Evolutionary conservation across 2,329 filamentous ascomycete genomes (phyloP), one percentile per base, ranked within the genome.

Genomic region (Aspergillus aculeatinus): DNA sequence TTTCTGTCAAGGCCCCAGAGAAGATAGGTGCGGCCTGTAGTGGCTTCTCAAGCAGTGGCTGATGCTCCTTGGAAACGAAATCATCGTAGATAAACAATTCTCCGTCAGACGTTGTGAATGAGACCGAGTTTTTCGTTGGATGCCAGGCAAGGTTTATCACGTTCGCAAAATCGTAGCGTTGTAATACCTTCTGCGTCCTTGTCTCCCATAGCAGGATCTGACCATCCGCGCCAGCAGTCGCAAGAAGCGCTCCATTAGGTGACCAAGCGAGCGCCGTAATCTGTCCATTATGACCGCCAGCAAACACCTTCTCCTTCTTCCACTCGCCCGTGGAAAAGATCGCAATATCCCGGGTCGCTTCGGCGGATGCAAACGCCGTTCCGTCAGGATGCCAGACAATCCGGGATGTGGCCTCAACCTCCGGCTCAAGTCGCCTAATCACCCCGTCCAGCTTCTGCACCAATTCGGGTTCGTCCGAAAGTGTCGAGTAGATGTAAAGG

Each of bases 351-450:
- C 89, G 85, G 23, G 89, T 92, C 0, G 89, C 85, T 21, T 93
- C 96, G 0, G 92, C 87, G 21, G 90, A 88, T 1, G 91, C 93
- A 76, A 99, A 96, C 3, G 93, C 91, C 66, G 91, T 86, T 21
- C 95, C 94, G 72, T 98, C 94, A 0, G 96, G 96, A 77, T 98
- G 95, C 95, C 95, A 99, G 0, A 87, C 85, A 5, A 89, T 87
- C 69, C 84, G 85, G 4, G 91, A 89, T 64, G 88, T 92, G 5
- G 86, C 83, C 62, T 96, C 90, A 1, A 88, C 84, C 49, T 95
- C 91, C 1, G 87, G 84, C 60, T 97, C 93, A 3, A 94, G 76
- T 19, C 85, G 84, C 62, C 87, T 89, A 67, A 98, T 95, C 66
- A 97, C 80, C 1, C 92, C 93, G 68, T 96, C 92, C 9, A 99